phyloP scores from a whole-genome alignment of 2,329 filamentous ascomycete species.

The Clonostachys rhizophaga region DNA sequence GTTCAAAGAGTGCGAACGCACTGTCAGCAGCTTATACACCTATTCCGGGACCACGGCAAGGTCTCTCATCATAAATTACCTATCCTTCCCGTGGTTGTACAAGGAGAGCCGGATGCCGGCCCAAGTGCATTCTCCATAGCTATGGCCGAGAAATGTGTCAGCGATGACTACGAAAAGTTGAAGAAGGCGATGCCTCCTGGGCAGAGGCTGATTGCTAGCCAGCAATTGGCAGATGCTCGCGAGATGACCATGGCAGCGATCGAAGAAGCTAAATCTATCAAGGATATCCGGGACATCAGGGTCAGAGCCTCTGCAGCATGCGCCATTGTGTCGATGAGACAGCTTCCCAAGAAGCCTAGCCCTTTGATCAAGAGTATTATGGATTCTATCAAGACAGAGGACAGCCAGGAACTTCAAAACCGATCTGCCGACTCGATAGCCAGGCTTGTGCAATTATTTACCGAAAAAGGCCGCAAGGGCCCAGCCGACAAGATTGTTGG shows the following conservation, averaged over 20 bases:
- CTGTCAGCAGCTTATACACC: conserved; percentile 82
- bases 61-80: conserved; percentile 73
- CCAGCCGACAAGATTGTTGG: conserved; percentile 94
- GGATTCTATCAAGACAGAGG: conserved; percentile 96
- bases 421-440: conserved; percentile 84
- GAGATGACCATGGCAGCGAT: conserved; percentile 68
- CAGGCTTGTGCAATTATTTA: conserved; percentile 80
- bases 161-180: conserved; percentile 79
- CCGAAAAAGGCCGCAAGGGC: conserved; percentile 70
- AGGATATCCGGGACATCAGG: conserved; percentile 77
- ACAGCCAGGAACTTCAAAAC: conserved; percentile 82
- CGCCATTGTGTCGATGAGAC: conserved; percentile 80
- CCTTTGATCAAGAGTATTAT: conserved; percentile 94
- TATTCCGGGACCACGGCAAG: conserved; percentile 88
- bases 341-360: conserved; percentile 89
- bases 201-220: conserved; percentile 77
- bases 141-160: conserved; percentile 84
- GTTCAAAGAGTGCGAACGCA: conserved; percentile 87
- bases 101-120: conserved; percentile 87
- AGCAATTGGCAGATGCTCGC: conserved; percentile 75
- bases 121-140: conserved; percentile 86
- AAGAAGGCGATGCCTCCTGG: conserved; percentile 87
- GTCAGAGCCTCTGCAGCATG: conserved; percentile 84
- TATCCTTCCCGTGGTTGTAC: conserved; percentile 81
- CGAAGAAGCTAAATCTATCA: conserved; percentile 72